These are phyloP conservation scores for Pseudopyrenochaeta lycopersici DNA, from an alignment of 2,329 filamentous ascomycete species.

Conservation along the genomic window DNA sequence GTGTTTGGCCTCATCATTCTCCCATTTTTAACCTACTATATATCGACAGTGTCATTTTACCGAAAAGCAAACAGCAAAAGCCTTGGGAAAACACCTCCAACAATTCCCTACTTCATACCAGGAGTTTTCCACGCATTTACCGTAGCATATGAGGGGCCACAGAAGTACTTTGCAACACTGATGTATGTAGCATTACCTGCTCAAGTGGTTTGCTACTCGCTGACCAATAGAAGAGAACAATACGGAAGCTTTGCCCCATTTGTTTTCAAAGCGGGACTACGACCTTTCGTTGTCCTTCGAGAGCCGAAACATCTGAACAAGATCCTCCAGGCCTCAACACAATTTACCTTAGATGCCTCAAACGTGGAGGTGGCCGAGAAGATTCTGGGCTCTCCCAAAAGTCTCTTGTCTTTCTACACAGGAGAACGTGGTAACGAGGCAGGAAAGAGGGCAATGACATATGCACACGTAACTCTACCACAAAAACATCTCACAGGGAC, in stretches of 20 bases:
- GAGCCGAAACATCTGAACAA: slow-evolving; percentile 31
- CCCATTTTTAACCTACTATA: slow-evolving; percentile 33
- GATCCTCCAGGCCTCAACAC: slow-evolving; percentile 19
- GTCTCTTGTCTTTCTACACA: slow-evolving; percentile 9
- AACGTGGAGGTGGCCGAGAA: slow-evolving; percentile 19
- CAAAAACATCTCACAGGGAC: slow-evolving; percentile 25
- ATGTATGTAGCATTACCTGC: slow-evolving; percentile 20
- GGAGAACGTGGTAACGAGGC: not conserved
- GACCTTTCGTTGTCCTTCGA: slow-evolving; percentile 29
- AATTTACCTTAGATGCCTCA: slow-evolving; percentile 4
- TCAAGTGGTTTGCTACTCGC: not conserved
- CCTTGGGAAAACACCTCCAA: slow-evolving; percentile 25
- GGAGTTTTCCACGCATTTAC: slow-evolving; percentile 30
- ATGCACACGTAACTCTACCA: slow-evolving; percentile 13
- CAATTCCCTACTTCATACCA: slow-evolving; percentile 32
- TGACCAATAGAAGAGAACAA: slow-evolving; percentile 28
- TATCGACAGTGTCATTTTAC: slow-evolving; percentile 29
- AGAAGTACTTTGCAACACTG: slow-evolving; percentile 33
- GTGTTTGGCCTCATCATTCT: not conserved
- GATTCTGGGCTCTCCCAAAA: slow-evolving; percentile 19
- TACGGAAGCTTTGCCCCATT: slow-evolving; percentile 35
- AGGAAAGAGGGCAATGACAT: slow-evolving; percentile 3
- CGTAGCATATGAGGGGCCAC: slow-evolving; percentile 26
- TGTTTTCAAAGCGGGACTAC: slow-evolving; percentile 26
- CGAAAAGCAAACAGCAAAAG: slow-evolving; percentile 18